Base-by-base conservation (phyloP, 352 stramenopile genomes). In the Pythium monospermum region DNA sequence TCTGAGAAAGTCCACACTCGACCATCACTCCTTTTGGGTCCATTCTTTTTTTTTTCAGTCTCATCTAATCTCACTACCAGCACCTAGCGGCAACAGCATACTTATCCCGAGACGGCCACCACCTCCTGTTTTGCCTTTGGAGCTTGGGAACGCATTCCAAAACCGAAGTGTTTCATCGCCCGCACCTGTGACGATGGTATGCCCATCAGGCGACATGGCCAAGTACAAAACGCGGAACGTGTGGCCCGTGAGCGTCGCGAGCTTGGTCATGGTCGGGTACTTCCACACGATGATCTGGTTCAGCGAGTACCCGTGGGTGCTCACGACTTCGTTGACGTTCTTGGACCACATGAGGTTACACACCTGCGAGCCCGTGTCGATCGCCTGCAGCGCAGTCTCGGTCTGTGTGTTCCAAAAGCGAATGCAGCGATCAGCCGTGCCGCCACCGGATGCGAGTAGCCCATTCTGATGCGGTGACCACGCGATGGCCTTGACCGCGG, bases 281-380 rank as follows among this genome's bases (percentile, higher is more conserved):
- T 96, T 93, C 95, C 94, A 98, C 56, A 98, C 82, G 56, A 98
- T 97, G 70, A 99, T 98, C 62, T 96, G 86, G 83, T 99, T 99
- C 21, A 98, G 78, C 53, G 87, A 98, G 77, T 98, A 99, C 22
- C 96, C 96, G 71, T 99, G 96, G n/a, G 95, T 99, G 54, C 91
- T 98, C 50, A 99, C 95, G 53, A 99, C 87, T 57, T 98, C 96
- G 68, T 98, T 98, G 45, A 89, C 94, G 56, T 98, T 98, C 61
- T 96, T 94, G 1, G 91, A 97, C 93, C 94, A 99, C 65, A 97
- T 95, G 49, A 99, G 74, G 69, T 98, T 98, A 74, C 96, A 99
- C 37, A 99, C 95, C 62, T 96, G 87, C 55, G 85, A 97, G 37
- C 95, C 95, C 4, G 95, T 98, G 64, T 99, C 96, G 27, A 99